Conservation (phyloP, 2,329 filamentous ascomycete genomes). For the Diaporthe sp. region DNA sequence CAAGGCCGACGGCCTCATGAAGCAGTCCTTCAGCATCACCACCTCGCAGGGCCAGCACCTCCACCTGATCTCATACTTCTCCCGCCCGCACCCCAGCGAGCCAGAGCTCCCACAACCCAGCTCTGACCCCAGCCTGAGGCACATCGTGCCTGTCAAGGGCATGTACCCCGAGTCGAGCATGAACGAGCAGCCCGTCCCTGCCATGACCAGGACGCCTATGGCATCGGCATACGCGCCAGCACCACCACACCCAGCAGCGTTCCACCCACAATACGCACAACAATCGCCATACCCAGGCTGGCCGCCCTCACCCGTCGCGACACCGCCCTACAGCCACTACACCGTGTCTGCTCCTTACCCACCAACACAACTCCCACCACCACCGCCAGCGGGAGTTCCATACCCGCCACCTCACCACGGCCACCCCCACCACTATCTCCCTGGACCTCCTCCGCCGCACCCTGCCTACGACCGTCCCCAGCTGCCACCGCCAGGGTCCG, state of each 20-base stretch:
- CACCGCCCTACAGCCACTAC: constrained; percentile 64
- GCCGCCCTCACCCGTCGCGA: constrained; percentile 66
- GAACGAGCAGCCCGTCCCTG: constrained; percentile 83
- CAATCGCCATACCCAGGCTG: constrained; percentile 55
- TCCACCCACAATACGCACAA: constrained; percentile 54
- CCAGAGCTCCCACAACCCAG: constrained; percentile 84
- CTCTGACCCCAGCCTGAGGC: constrained; percentile 80
- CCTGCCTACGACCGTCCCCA: constrained; percentile 38
- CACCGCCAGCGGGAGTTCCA: constrained; percentile 39
- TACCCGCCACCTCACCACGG: constrained; percentile 43
- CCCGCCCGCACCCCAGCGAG: constrained; percentile 78
- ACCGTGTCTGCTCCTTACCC: constrained; percentile 43
- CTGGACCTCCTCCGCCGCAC: constrained; percentile 41
- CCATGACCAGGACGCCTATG: constrained; percentile 81
- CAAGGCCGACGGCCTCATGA: constrained; percentile 97
- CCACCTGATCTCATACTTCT: constrained; percentile 97
- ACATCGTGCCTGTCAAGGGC: constrained; percentile 89
- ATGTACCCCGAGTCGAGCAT: constrained; percentile 98
- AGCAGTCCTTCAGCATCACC: constrained; percentile 99
- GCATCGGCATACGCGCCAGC: constrained; percentile 42
- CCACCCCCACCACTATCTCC: constrained; percentile 40
- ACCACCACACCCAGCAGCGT: constrained; percentile 44
- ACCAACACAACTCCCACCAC: constrained; percentile 32
- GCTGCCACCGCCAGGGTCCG: constrained; percentile 32
- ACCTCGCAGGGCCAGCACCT: constrained; percentile 89